phyloP scores from a whole-genome alignment of 2,329 filamentous ascomycete genomes.

The Aspergillus costaricaensis region DNA sequence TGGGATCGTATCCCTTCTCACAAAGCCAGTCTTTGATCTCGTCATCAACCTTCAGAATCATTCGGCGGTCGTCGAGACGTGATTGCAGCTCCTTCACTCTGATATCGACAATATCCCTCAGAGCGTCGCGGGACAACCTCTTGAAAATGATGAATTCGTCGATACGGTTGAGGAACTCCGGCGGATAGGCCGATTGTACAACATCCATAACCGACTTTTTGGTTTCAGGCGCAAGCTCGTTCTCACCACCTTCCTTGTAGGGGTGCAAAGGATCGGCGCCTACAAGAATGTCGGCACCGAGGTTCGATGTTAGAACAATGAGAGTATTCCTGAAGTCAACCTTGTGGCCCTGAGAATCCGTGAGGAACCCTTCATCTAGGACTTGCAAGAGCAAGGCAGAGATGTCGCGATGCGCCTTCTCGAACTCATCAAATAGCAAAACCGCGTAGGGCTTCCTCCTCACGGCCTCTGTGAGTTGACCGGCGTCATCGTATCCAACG shows the following conservation, averaged over 20 bases:
- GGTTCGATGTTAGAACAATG: conserved; percentile 93
- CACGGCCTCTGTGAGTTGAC: conserved; percentile 93
- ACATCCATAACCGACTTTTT: conserved; percentile 86
- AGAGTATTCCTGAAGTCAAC: conserved; percentile 96
- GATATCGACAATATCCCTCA: conserved; percentile 93
- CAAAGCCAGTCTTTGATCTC: conserved; percentile 84
- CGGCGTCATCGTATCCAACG: conserved; percentile 94
- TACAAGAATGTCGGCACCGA: conserved; percentile 89
- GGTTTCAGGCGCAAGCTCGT: conserved; percentile 71
- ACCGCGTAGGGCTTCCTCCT: conserved; percentile 94
- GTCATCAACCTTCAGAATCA: conserved; percentile 69
- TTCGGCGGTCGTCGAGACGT: conserved; percentile 81
- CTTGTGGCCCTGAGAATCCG: conserved; percentile 92
- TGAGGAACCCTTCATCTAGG: conserved; percentile 92
- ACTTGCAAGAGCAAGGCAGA: conserved; percentile 90
- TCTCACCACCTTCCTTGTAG: conserved; percentile 63
- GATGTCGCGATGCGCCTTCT: conserved; percentile 95
- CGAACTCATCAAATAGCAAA: conserved; percentile 93
- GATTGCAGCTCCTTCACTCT: conserved; percentile 79
- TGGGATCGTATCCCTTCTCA: conserved; percentile 85
- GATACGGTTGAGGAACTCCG: conserved; percentile 94
- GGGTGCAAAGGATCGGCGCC: conserved; percentile 67
- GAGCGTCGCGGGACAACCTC: conserved; percentile 72
- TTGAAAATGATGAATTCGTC: conserved; percentile 98
- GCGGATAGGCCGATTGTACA: conserved; percentile 72